Base-by-base conservation (phyloP, 2,329 filamentous ascomycete genomes). In the Leptographium galeiforme region DNA sequence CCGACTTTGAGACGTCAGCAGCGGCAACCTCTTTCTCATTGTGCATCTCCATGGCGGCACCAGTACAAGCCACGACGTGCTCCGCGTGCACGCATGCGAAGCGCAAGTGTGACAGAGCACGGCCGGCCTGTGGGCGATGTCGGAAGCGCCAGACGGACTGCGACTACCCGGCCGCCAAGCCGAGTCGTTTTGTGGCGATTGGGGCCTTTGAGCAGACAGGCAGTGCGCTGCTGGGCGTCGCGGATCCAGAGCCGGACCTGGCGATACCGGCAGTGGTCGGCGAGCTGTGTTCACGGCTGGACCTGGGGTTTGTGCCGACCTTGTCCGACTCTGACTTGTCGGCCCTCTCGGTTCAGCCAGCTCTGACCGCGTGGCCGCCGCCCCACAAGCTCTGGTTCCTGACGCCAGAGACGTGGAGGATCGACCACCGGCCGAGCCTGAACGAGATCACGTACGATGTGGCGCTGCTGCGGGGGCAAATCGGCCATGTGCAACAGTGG, bases 91-190 rank as follows among this genome's bases (percentile, higher is more conserved):
- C 59, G 13, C 57, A 48, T 25, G 55, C 61, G 2, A 63, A 63
- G 54, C 57, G 61, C 13, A 58, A 50, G 50, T 63, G 60, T 51
- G 57, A 54, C 8, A 59, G 52, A 40, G 53, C 60, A 44, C 55
- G 49, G 25, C 61, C 61, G 4, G 47, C 55, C 5, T 64, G 64
- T 53, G 46, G 52, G 36, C 56, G 64, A 14, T 64, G 63, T 45
- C 25, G 48, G 10, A 55, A 57, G 10, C 57, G 52, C 13, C 56
- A 55, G 11, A 39, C 53, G 19, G 16, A 16, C 10, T 65, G 63
- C 52, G 49, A 57, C 12, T 66, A 66, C 47, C 58, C 61, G 6
- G 49, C 58, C 12, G 18, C 52, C 7, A 55, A 51, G 36, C 45
- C 48, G 7, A 50, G 43, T 48, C 12, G 6, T 1, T 55, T 53